phyloP scores from a whole-genome alignment of 306 rosid species.

The Lagenaria siceraria region DNA sequence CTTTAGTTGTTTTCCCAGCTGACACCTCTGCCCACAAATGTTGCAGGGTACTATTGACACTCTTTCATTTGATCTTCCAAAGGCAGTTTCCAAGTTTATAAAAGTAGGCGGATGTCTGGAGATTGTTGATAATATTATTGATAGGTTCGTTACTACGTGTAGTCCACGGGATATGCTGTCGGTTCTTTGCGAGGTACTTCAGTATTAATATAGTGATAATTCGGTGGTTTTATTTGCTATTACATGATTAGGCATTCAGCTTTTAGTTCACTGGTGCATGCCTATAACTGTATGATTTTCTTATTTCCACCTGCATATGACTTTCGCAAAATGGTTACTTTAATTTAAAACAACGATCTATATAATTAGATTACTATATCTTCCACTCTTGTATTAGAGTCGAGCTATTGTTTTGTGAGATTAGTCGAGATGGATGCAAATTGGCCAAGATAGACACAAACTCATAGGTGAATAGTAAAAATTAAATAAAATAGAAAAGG shows the following conservation, averaged over 20 bases:
- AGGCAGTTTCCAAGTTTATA: conserved; percentile 55
- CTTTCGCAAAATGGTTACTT: background rate
- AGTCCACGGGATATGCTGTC: conserved; percentile 81
- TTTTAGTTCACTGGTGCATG: background rate
- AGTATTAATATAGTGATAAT: background rate
- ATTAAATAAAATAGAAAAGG: background rate
- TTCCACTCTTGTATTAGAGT: background rate
- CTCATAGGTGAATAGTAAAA: background rate
- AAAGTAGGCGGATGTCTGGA: conserved; percentile 37
- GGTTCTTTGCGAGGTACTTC: conserved; percentile 54
- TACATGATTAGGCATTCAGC: background rate
- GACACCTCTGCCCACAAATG: background rate
- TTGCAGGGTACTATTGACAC: conserved; percentile 51
- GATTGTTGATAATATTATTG: conserved; percentile 41
- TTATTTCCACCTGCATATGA: background rate
- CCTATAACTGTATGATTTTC: background rate
- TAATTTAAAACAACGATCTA: background rate
- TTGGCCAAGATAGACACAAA: background rate
- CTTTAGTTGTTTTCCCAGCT: background rate
- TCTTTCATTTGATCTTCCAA: conserved; percentile 67
- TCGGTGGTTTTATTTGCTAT: background rate
- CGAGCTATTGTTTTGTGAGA: background rate
- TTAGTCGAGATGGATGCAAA: no score
- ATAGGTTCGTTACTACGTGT: conserved; percentile 40
- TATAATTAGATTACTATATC: background rate